These are phyloP conservation scores for Neurospora sp. DNA, from an alignment of 495 filamentous ascomycete species.

Conservation along the genomic window DNA sequence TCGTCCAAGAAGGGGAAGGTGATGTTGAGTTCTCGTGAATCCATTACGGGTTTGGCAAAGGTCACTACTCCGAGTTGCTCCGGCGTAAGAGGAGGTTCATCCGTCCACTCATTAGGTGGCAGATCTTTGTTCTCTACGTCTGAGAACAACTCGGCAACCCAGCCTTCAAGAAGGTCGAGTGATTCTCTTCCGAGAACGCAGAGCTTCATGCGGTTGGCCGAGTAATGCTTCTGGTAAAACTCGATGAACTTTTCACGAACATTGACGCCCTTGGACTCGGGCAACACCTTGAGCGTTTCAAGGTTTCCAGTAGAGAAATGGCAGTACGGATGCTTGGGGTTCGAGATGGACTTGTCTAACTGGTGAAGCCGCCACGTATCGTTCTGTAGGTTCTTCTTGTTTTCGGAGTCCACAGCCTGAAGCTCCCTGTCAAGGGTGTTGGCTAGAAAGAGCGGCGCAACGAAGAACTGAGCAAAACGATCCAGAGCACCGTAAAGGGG, in stretches of 20 bases:
- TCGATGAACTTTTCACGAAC: conserved; percentile 90
- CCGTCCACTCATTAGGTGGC: conserved; percentile 70
- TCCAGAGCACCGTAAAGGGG: conserved; percentile 86
- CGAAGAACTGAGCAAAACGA: conserved; percentile 96
- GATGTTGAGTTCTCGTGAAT: conserved; percentile 73
- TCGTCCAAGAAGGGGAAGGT: conserved; percentile 87
- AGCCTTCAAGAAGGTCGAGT: conserved; percentile 79
- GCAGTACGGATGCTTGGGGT: conserved; percentile 83
- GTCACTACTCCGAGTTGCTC: conserved; percentile 67
- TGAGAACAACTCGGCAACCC: conserved; percentile 82
- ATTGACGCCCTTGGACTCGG: conserved; percentile 72
- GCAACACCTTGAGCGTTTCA: conserved; percentile 76
- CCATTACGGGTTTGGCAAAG: conserved; percentile 96
- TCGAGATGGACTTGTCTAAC: conserved; percentile 82
- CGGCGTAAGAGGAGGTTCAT: conserved; percentile 55
- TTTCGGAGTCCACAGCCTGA: conserved; percentile 91
- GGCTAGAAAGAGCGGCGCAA: conserved; percentile 79
- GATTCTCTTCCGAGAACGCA: conserved; percentile 81
- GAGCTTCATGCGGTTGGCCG: conserved; percentile 92
- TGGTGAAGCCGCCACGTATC: conserved; percentile 91
- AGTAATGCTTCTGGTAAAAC: conserved; percentile 86
- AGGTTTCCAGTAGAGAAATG: conserved; percentile 95
- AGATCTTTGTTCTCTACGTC: conserved; percentile 78
- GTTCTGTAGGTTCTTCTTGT: conserved; percentile 98
- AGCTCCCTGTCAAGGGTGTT: conserved; percentile 89